These are phyloP conservation scores for Nannochloris sp. DNA, from an alignment of 139 green algal genomes.

Conservation along the genomic window DNA sequence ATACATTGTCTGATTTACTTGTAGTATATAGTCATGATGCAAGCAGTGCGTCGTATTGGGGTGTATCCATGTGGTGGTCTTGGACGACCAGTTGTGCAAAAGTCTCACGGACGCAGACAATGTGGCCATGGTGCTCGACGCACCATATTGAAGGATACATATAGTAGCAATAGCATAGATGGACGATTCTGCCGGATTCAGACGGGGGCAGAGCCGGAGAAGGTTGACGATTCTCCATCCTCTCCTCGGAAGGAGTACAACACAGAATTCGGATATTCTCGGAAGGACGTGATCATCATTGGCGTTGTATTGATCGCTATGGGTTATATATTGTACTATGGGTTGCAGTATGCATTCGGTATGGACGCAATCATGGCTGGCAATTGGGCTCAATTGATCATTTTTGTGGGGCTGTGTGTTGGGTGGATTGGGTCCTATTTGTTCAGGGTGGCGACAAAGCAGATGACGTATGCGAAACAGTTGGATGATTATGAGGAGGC, in stretches of 20 bases:
- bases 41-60: no score
- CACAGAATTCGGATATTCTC: slow-evolving; percentile 83
- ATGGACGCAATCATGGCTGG: slow-evolving; percentile 65
- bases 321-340: slow-evolving; percentile 80
- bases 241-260: slow-evolving; percentile 48
- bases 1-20: no score
- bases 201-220: neutral
- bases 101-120: no score
- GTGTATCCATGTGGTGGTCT: no score
- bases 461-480: slow-evolving; percentile 99
- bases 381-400: slow-evolving; percentile 78
- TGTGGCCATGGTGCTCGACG: no score
- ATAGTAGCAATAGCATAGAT: no score
- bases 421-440: slow-evolving; percentile 85
- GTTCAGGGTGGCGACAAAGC: slow-evolving; percentile 92
- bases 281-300: slow-evolving; percentile 85
- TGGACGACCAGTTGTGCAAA: no score
- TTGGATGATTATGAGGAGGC: slow-evolving; percentile 95
- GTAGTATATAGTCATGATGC: no score
- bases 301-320: slow-evolving; percentile 58
- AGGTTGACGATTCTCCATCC: neutral
- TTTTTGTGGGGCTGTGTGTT: slow-evolving; percentile 78
- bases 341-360: slow-evolving; percentile 60
- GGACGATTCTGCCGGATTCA: no score
- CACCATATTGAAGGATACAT: no score